These are phyloP conservation scores for Trypanosomatidae sp. DNA, from an alignment of 208 protist species.

Conservation along the genomic window DNA sequence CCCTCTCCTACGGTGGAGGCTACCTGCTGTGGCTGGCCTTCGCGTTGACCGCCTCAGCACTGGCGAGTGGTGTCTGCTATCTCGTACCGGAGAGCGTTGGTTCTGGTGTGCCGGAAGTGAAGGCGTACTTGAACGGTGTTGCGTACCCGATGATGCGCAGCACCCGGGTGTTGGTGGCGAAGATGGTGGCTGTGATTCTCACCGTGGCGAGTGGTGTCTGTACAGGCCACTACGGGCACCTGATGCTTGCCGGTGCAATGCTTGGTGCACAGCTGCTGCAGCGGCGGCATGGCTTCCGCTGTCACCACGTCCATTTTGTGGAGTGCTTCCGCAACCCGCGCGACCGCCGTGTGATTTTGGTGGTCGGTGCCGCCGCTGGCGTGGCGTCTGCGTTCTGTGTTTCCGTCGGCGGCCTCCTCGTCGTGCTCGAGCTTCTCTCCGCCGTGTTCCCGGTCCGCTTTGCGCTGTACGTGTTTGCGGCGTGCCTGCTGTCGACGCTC, in stretches of 20 bases:
- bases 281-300: slow-evolving; percentile 38
- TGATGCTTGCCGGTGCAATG: slow-evolving; percentile 53
- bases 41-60: slow-evolving; percentile 26
- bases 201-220: slow-evolving; percentile 51
- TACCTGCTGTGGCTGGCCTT: slow-evolving; percentile 36
- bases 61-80: slow-evolving; percentile 36
- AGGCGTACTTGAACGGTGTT: slow-evolving; percentile 60
- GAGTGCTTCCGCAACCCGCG: slow-evolving; percentile 62
- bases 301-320: slow-evolving; percentile 47
- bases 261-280: slow-evolving; percentile 40
- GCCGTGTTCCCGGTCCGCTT: slow-evolving; percentile 51
- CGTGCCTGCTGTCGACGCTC: slow-evolving; percentile 51
- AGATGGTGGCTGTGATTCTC: slow-evolving; percentile 31
- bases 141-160: slow-evolving; percentile 40
- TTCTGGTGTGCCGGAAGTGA: slow-evolving; percentile 43
- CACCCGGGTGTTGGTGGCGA: slow-evolving; percentile 39
- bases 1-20: slow-evolving; percentile 27
- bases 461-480: slow-evolving; percentile 61
- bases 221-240: slow-evolving; percentile 46
- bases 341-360: slow-evolving; percentile 41
- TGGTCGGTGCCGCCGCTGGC: slow-evolving; percentile 50
- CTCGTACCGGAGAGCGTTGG: slow-evolving; percentile 44
- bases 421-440: slow-evolving; percentile 54
- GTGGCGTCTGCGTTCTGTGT: slow-evolving; percentile 50
- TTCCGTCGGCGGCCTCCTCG: slow-evolving; percentile 51